Evolutionary conservation across 495 filamentous ascomycete genomes (phyloP).

Genomic region (Penicillium egyptiacum): DNA sequence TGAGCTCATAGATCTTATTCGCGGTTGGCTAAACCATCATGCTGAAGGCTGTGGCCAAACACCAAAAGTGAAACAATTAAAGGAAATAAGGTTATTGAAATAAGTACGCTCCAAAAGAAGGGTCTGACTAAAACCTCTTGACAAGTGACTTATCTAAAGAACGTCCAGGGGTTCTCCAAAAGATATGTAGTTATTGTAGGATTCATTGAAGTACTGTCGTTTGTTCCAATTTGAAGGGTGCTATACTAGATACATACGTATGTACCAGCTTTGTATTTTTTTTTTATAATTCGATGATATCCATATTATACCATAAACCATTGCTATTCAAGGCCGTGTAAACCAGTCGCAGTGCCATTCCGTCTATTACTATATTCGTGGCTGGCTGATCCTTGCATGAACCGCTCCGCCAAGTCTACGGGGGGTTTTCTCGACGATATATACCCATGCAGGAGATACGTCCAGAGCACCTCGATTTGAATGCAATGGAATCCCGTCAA

Average conservation of each 20-base stretch:
- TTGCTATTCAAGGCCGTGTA: not conserved
- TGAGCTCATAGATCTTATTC: no score
- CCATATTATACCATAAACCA: not conserved
- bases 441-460: conserved; percentile 15
- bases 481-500: not conserved
- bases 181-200: not conserved
- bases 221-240: no score
- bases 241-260: no score
- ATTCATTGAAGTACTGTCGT: not conserved
- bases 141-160: not conserved
- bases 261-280: not conserved
- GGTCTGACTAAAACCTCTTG: no score
- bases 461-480: not conserved
- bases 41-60: no score
- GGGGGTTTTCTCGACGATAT: not conserved
- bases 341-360: not conserved
- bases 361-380: not conserved
- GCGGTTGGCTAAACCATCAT: no score
- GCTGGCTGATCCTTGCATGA: conserved; percentile 7
- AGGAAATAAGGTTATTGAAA: not conserved
- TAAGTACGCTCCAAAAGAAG: not conserved
- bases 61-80: not conserved
- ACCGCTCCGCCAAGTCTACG: not conserved
- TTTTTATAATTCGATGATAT: not conserved
- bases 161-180: no score